Evolutionary conservation across 495 filamentous ascomycete species (phyloP).

Genomic region (Schizothecium vesticola): DNA sequence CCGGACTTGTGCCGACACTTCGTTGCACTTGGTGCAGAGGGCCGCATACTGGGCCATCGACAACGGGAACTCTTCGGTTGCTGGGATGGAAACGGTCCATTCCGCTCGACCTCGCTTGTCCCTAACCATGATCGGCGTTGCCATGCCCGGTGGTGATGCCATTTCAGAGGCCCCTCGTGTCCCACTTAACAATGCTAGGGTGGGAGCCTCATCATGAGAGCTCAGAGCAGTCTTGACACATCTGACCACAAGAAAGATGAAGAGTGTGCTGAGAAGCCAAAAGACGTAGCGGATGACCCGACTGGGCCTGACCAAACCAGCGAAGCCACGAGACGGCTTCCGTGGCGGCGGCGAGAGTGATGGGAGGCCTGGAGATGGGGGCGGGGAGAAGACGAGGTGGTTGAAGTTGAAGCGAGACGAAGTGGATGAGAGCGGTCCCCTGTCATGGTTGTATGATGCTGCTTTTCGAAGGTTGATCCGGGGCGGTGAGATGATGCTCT

Average conservation of each 20-base stretch:
- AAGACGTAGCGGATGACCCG: constrained; percentile 42
- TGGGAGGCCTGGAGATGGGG: constrained; percentile 59
- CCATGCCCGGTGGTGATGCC: constrained; percentile 45
- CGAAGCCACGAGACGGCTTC: constrained; percentile 38
- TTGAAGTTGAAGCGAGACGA: constrained; percentile 56
- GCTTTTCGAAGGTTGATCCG: constrained; percentile 47
- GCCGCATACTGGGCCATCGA: constrained; percentile 51
- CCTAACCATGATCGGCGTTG: constrained; percentile 54
- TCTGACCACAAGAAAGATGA: constrained; percentile 25
- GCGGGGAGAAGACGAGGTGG: constrained; percentile 57
- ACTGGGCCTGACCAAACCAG: constrained; percentile 36
- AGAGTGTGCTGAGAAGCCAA: constrained; percentile 36
- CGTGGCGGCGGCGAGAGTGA: constrained; percentile 57
- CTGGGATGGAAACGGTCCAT: constrained; percentile 69
- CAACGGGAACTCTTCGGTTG: constrained; percentile 53
- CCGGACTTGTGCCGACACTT: constrained; percentile 46
- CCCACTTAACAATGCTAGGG: constrained; percentile 14
- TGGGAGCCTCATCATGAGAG: constrained; percentile 23
- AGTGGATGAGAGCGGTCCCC: constrained; percentile 46
- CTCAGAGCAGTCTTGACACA: constrained; percentile 22
- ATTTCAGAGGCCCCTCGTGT: constrained; percentile 34
- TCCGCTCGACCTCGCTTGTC: constrained; percentile 51
- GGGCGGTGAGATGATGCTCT: constrained; percentile 46
- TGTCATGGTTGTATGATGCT: constrained; percentile 44
- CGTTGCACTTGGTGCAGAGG: constrained; percentile 54